These are phyloP conservation scores for Fusarium succisae DNA, from an alignment of 2,329 filamentous ascomycete genomes.

Conservation along the genomic window DNA sequence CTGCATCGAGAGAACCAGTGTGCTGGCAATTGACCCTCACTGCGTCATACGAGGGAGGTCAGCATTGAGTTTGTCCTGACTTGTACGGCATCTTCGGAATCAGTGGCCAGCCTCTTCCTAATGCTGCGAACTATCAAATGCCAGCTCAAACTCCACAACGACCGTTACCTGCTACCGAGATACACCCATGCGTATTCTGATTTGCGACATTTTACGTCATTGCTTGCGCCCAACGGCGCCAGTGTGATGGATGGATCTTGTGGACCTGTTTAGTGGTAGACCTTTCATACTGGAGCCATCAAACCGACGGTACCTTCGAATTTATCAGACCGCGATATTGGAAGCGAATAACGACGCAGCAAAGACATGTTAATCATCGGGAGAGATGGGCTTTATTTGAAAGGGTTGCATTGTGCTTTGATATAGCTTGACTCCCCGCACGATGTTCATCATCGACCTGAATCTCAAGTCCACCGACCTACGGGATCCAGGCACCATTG, in stretches of 20 bases:
- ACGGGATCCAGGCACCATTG: slow-evolving; percentile 42
- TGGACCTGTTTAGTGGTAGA: slow-evolving; percentile 11
- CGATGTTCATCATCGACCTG: slow-evolving; percentile 36
- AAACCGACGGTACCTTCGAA: neutral
- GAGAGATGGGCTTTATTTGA: slow-evolving; percentile 11
- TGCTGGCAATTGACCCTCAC: neutral
- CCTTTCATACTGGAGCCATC: slow-evolving; percentile 1
- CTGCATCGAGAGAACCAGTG: neutral
- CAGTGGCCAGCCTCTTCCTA: slow-evolving; percentile 1
- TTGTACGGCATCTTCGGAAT: slow-evolving; percentile 30
- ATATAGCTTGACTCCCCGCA: slow-evolving; percentile 31
- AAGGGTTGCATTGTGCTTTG: slow-evolving; percentile 37
- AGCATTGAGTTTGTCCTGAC: slow-evolving; percentile 11
- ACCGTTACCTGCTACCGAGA: neutral
- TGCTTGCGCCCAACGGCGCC: slow-evolving; percentile 15
- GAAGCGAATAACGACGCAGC: slow-evolving; percentile 28
- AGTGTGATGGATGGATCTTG: slow-evolving; percentile 1
- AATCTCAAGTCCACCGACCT: slow-evolving; percentile 31
- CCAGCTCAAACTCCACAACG: neutral
- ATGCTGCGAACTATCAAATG: neutral
- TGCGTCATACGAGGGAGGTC: slow-evolving; percentile 25
- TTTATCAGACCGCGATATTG: slow-evolving; percentile 1
- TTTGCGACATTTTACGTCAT: slow-evolving; percentile 25
- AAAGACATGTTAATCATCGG: slow-evolving; percentile 23
- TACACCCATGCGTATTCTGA: neutral